Percentiles rank a stretch among this genome's conserved stretches.
phyloP scores from a whole-genome alignment of 192 early-diverging fungal genomes.

The Gigaspora rosea region DNA sequence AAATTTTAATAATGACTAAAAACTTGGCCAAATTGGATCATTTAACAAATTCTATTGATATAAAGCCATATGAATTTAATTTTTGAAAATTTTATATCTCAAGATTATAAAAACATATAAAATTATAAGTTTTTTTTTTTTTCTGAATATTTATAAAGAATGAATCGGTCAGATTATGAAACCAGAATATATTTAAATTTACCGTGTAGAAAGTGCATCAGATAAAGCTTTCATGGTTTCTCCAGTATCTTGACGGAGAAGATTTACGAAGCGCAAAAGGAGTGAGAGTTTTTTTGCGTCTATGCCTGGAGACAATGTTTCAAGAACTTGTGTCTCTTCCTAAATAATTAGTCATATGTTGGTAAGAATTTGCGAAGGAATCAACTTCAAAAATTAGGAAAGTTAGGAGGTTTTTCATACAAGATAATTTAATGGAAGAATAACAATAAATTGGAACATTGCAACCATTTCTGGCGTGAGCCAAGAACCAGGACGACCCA shows the following conservation, averaged over 20 bases:
- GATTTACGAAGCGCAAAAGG: conserved; percentile 60
- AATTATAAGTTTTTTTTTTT: no score
- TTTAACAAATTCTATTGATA: no score
- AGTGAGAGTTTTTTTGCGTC: conserved; percentile 43
- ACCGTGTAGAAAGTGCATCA: conserved; percentile 67
- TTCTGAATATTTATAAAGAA: no score
- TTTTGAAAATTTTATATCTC: no score
- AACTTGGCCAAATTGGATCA: neutral
- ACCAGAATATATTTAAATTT: neutral
- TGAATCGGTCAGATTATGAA: no score
- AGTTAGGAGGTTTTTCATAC: neutral
- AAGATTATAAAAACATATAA: no score
- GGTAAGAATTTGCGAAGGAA: neutral
- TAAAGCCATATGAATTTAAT: no score
- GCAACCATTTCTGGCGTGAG: conserved; percentile 67
- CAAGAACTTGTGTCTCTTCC: conserved; percentile 55
- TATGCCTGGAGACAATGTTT: conserved; percentile 55
- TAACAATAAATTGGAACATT: conserved; percentile 73
- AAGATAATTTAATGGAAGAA: conserved; percentile 54
- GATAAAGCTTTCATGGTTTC: conserved; percentile 61
- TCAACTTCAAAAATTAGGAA: neutral
- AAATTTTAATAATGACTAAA: neutral
- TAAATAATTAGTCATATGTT: neutral
- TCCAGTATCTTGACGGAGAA: conserved; percentile 58
- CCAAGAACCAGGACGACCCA: conserved; percentile 67